Base-by-base conservation (phyloP, 2,329 filamentous ascomycete genomes). In the Colletotrichum sp. region DNA sequence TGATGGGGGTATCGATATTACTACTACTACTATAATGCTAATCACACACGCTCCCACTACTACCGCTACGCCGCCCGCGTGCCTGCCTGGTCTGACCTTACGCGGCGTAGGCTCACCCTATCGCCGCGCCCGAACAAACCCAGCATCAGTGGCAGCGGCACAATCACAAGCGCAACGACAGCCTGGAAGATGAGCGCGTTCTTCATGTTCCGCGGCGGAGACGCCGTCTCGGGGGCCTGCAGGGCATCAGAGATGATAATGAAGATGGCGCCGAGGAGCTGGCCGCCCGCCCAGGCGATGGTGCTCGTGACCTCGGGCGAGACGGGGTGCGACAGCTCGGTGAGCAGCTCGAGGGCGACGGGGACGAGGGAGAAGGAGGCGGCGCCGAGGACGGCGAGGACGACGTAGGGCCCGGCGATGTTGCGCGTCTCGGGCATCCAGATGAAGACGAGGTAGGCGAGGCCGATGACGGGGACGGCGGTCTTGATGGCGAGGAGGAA, bases 311-410 rank as follows among this genome's bases (percentile, higher is more conserved):
- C 90, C 83, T 98, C 96, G 0, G 97, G 96, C 54, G 92, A 93
- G 31, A 97, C 91, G 0, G 97, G 97, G 79, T 97, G 94, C 7
- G 94, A 95, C 73, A 98, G 90, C 82, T 98, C 95, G 66, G 94
- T 94, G 18, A 98, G 86, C 78, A 94, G 95, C 83, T 99, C 97
- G 64, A 98, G 89, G 8, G 92, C 94, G 47, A 98, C 90, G 5
- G 97, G 97, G 1, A 98, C 88, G 5, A 98, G 85, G 24, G 89
- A 89, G 84, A 98, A 98, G 12, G 90, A 92, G 0, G 94, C 86
- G 2, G 95, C 95, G 58, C 97, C 97, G 5, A 98, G 87, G 18
- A 97, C 75, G 4, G 93, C 91, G 76, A 94, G 90, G 18, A 98
- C 89, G 67, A 93, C 87, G 80, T 95, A 98, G 0, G 94, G 92